Evolutionary conservation across 768 basidiomycete species (phyloP).

Genomic region (Tubosaeta sp.): DNA sequence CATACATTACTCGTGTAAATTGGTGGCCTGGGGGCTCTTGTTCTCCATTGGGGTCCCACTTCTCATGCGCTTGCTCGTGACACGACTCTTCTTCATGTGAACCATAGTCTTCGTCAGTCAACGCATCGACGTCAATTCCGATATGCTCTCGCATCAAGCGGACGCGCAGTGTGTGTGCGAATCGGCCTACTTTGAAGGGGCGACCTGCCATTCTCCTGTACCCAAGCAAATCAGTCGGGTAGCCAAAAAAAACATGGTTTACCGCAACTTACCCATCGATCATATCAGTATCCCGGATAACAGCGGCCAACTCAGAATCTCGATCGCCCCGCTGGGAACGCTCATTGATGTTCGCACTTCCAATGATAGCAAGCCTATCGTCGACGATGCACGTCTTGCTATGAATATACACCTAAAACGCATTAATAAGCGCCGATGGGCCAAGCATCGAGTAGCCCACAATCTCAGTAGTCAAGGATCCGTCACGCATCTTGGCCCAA

Average conservation of each 20-base stretch:
- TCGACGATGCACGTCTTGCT: constrained; percentile 76
- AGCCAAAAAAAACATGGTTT: not conserved
- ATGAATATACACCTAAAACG: constrained; percentile 77
- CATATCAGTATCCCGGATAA: constrained; percentile 97
- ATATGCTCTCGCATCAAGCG: constrained; percentile 96
- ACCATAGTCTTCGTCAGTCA: constrained; percentile 73
- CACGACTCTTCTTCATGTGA: constrained; percentile 44
- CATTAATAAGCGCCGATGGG: constrained; percentile 7
- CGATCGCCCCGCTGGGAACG: constrained; percentile 93
- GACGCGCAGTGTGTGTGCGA: constrained; percentile 90
- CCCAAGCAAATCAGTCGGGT: constrained; percentile 1
- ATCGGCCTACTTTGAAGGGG: constrained; percentile 94
- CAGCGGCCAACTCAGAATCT: constrained; percentile 90
- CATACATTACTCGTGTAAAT: constrained; percentile 41
- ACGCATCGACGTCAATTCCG: constrained; percentile 88
- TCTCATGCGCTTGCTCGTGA: constrained; percentile 47
- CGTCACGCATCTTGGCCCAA: constrained; percentile 88
- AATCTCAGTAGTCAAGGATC: constrained; percentile 84
- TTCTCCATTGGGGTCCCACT: constrained; percentile 73
- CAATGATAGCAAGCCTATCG: constrained; percentile 90
- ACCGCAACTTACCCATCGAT: constrained; percentile 70
- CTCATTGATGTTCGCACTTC: constrained; percentile 97
- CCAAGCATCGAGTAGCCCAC: constrained; percentile 33
- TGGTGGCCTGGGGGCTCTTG: constrained; percentile 46
- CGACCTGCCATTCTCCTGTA: constrained; percentile 87